These are phyloP conservation scores for Aureobasidium sp. DNA, from an alignment of 2,329 filamentous ascomycete species.

Conservation along the genomic window DNA sequence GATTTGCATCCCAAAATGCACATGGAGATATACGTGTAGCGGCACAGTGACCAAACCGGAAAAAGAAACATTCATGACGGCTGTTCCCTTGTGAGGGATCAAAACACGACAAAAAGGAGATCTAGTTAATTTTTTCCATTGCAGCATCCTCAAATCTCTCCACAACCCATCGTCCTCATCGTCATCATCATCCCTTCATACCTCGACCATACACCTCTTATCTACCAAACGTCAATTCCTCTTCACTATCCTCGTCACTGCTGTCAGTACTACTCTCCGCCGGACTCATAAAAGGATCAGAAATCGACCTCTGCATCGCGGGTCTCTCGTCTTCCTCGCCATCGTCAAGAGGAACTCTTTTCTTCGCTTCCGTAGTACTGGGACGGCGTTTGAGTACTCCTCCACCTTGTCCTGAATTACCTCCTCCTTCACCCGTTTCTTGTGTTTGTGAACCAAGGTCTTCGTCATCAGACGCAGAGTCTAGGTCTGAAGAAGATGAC, in stretches of 20 bases:
- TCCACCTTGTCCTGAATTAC: neutral
- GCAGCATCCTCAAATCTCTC: neutral
- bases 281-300: neutral
- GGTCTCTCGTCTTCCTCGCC: neutral
- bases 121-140: neutral
- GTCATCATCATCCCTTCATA: neutral
- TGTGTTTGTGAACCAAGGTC: constrained; percentile 5
- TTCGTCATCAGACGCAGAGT: constrained; percentile 19
- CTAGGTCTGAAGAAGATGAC: constrained; percentile 40
- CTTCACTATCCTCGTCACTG: neutral
- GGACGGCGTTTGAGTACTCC: constrained; percentile 21
- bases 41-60: too few species aligned
- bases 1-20: too few species aligned
- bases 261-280: neutral
- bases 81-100: too few species aligned
- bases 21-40: too few species aligned
- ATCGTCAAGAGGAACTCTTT: constrained; percentile 21
- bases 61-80: too few species aligned
- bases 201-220: neutral
- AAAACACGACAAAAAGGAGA: neutral
- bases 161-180: neutral
- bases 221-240: neutral
- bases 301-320: neutral
- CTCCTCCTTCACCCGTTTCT: constrained; percentile 19
- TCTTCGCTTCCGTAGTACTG: constrained; percentile 29